These are phyloP conservation scores for Ogataea parapolymorpha DNA, from an alignment of 805 yeast species.

Conservation along the genomic window DNA sequence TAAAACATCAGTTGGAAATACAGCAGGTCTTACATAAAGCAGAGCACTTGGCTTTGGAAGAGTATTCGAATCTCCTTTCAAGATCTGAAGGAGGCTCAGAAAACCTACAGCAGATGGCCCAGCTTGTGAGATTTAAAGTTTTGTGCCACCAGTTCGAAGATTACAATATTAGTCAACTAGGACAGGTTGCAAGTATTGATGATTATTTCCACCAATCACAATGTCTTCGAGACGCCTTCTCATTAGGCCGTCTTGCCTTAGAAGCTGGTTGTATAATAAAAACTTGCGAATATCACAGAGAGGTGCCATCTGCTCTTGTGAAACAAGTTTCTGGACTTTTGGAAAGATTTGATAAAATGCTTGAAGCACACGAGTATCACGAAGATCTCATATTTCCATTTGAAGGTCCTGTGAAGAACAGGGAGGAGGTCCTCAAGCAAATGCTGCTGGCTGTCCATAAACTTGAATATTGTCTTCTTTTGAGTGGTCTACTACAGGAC, in stretches of 20 bases:
- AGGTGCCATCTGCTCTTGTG: not conserved
- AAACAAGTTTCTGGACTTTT: conserved; percentile 2
- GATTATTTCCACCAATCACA: conserved; percentile 9
- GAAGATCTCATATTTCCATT: conserved; percentile 2
- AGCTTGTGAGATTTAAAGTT: conserved; percentile 10
- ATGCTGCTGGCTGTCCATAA: not conserved
- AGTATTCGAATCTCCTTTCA: conserved; percentile 5
- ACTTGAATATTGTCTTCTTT: conserved; percentile 1
- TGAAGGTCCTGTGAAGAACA: conserved; percentile 4
- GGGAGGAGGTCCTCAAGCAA: conserved; percentile 2
- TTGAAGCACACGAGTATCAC: conserved; percentile 3
- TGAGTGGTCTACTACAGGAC: conserved; percentile 1
- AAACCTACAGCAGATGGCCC: conserved; percentile 5
- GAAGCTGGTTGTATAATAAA: conserved; percentile 6
- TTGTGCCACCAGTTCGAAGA: conserved; percentile 7
- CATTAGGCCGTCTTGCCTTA: conserved; percentile 2
- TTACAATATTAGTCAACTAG: conserved; percentile 1
- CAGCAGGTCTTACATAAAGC: conserved; percentile 8
- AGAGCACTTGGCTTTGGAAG: conserved; percentile 10
- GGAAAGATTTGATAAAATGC: conserved; percentile 4
- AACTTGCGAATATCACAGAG: conserved; percentile 5
- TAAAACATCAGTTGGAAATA: conserved; percentile 10
- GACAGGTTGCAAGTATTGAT: conserved; percentile 3
- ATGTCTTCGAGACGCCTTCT: conserved; percentile 6
- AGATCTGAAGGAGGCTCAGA: conserved; percentile 1